Base-by-base conservation (phyloP, 345 rosid species). In the Eucalyptus curtisii region DNA sequence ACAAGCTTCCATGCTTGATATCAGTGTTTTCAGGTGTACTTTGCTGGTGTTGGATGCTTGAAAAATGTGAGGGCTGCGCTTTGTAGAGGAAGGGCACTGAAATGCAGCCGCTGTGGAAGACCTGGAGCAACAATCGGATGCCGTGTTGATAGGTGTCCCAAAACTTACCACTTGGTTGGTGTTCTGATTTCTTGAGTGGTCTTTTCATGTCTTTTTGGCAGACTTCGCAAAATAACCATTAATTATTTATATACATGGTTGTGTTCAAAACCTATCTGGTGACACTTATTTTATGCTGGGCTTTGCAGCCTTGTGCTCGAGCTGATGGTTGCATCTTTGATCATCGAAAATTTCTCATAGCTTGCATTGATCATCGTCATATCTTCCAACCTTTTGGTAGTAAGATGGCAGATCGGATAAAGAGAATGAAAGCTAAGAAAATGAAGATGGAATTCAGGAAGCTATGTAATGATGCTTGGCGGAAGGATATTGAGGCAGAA, bases 81-180 rank as follows among this genome's bases (percentile, higher is more conserved):
- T 89, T 96, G 94, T 90, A 94, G 99, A 92, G 99, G 99, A 90
- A 94, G 94, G 92, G 98, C 98, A 82, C 91, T 98, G 90, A 98
- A 98, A 92, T 98, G 99, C 92, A 95, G 93, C 89, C 96, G 98
- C 89, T 97, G 99, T 92, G 98, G 97, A 91, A 95, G 99, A 93
- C 97, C 98, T 88, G 99, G 99, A 87, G 99, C 99, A 90, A 97
- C 99, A 87, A 98, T 95, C 88, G 99, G 99, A 85, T 98, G 99
- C 91, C 99, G 99, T 86, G 99, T 98, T 90, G 99, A 98, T 92
- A 94, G 98, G 31, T 98, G 99, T 92, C 99, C 98, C 49, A 97
- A 92, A 95, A 98, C 99, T 90, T 98, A 98, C 91, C 99, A 98
- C 92, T 93, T 97, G 99, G 99, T 97, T 76, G 79, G 95, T 94